These are phyloP conservation scores for Neonectria punicea DNA, from an alignment of 2,329 filamentous ascomycete genomes.

Conservation along the genomic window DNA sequence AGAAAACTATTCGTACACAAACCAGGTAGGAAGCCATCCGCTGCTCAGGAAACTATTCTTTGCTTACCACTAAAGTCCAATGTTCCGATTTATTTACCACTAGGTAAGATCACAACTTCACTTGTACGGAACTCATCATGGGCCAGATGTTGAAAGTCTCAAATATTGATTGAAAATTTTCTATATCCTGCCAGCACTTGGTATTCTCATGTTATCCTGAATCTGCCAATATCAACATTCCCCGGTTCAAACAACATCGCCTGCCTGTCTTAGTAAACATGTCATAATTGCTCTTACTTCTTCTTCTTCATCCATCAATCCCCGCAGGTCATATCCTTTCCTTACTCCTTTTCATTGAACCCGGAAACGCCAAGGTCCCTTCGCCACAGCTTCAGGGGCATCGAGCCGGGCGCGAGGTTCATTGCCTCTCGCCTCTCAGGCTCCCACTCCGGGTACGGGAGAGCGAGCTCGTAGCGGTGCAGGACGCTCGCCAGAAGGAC, in stretches of 20 bases:
- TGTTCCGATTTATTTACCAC: neutral
- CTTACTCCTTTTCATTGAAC: constrained; percentile 22
- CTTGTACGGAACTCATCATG: neutral
- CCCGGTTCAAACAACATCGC: neutral
- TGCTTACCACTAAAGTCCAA: no score
- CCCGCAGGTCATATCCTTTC: neutral
- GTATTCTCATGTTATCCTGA: neutral
- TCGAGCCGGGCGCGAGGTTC: constrained; percentile 33
- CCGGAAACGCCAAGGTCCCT: constrained; percentile 26
- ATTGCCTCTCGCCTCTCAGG: constrained; percentile 35
- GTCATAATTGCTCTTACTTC: neutral
- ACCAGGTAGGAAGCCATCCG: no score
- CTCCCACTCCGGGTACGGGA: constrained; percentile 34
- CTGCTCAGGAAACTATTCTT: no score
- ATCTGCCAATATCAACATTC: neutral
- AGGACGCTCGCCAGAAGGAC: constrained; percentile 55
- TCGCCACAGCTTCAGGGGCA: constrained; percentile 41
- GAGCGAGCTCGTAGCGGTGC: constrained; percentile 53
- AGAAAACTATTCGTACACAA: neutral
- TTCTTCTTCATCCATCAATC: neutral
- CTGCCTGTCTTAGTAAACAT: neutral
- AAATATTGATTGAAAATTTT: neutral
- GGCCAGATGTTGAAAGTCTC: neutral
- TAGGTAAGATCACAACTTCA: neutral
- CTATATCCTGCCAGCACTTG: neutral